A percentile compares a stretch with the other conserved stretches of the same genome.
These are phyloP conservation scores for Chaetomium sp. DNA, from an alignment of 2,329 filamentous ascomycete genomes.

Conservation along the genomic window DNA sequence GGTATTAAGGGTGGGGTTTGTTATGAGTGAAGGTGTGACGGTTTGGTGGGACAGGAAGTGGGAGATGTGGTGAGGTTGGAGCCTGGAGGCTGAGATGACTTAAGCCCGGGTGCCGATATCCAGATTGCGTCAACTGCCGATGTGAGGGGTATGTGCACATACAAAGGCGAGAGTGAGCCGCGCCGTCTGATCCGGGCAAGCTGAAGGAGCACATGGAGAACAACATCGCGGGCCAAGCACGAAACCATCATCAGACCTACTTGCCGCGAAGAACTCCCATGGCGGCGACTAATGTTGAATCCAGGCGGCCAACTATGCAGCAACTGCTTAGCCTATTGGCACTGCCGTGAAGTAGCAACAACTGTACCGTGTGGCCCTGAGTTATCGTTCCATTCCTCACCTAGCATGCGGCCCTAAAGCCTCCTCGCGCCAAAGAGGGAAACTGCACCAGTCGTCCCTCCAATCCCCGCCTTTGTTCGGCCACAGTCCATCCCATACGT, in stretches of 20 bases:
- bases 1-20: not conserved
- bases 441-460: not conserved
- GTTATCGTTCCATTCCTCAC: not conserved
- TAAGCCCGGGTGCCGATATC: slow-evolving; percentile 9
- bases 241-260: too few species aligned
- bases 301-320: too few species aligned
- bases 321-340: too few species aligned
- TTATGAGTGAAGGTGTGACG: not conserved
- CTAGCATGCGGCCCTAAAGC: not conserved
- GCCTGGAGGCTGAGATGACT: not conserved
- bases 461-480: not conserved
- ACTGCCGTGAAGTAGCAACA: too few species aligned
- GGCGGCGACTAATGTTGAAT: too few species aligned
- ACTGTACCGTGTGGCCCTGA: too few species aligned
- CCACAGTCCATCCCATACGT: not conserved
- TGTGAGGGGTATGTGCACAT: slow-evolving; percentile 18
- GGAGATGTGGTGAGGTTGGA: not conserved
- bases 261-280: too few species aligned
- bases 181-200: not conserved
- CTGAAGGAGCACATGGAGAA: not conserved
- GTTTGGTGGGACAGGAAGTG: not conserved
- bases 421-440: not conserved
- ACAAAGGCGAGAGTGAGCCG: not conserved
- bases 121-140: slow-evolving; percentile 14
- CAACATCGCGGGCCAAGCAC: not conserved